These are phyloP conservation scores for Citrus cavaleriei DNA, from an alignment of 345 rosid species.

Conservation along the genomic window DNA sequence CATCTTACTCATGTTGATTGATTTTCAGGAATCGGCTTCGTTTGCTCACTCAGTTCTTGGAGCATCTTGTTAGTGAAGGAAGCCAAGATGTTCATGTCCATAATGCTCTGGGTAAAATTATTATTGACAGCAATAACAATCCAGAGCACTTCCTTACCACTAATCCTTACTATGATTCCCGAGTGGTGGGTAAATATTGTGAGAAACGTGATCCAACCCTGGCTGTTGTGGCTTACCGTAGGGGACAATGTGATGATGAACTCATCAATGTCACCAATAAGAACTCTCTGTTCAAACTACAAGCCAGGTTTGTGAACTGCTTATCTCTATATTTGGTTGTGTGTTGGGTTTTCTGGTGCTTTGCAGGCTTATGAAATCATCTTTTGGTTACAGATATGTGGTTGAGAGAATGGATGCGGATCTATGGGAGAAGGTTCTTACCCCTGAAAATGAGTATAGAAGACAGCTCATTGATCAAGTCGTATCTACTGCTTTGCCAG, in stretches of 20 bases:
- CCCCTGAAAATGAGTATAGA: constrained; percentile 76
- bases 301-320: constrained; percentile 74
- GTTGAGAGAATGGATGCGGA: constrained; percentile 98
- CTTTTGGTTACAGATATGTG: constrained; percentile 63
- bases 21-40: constrained; percentile 91
- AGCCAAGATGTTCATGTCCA: constrained; percentile 99
- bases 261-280: constrained; percentile 96
- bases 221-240: constrained; percentile 94
- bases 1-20: constrained; percentile 22
- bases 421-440: constrained; percentile 98
- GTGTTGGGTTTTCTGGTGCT: constrained; percentile 5
- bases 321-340: constrained; percentile 1
- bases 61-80: constrained; percentile 99
- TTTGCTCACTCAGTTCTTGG: constrained; percentile 97
- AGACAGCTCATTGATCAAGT: constrained; percentile 98
- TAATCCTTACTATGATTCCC: constrained; percentile 95
- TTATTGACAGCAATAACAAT: constrained; percentile 97
- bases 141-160: constrained; percentile 99
- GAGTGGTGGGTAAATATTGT: constrained; percentile 97
- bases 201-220: constrained; percentile 99
- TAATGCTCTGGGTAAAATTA: constrained; percentile 98
- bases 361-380: constrained; percentile 20
- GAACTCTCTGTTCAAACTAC: constrained; percentile 91
- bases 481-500: constrained; percentile 91
- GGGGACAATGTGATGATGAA: constrained; percentile 98